Evolutionary conservation across 352 stramenopile species (phyloP).

Genomic region (Globisporangium paroecandrum): DNA sequence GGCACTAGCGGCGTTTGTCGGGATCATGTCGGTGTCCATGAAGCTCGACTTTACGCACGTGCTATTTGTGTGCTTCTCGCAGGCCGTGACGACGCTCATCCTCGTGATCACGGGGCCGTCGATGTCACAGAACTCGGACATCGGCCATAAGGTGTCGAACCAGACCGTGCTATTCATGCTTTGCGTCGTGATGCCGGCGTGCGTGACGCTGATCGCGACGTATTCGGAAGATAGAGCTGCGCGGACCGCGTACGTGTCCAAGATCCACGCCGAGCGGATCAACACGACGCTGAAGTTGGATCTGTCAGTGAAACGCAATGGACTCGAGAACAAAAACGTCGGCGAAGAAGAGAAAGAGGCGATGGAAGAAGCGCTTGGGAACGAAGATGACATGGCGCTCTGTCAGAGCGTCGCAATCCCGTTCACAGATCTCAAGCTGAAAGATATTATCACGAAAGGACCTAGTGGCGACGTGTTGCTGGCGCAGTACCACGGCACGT

Average conservation of each 20-base stretch:
- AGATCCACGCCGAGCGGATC: constrained; percentile 71
- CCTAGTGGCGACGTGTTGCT: constrained; percentile 61
- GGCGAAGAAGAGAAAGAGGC: constrained; percentile 54
- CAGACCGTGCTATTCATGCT: constrained; percentile 59
- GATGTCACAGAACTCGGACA: constrained; percentile 48
- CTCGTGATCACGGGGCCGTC: constrained; percentile 38
- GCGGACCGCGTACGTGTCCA: constrained; percentile 67
- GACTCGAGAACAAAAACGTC: constrained; percentile 64
- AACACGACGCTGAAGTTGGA: constrained; percentile 82
- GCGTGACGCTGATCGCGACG: constrained; percentile 62
- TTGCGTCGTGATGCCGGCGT: constrained; percentile 59
- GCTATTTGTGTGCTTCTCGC: constrained; percentile 41
- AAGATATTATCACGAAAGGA: constrained; percentile 72
- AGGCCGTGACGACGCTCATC: constrained; percentile 62
- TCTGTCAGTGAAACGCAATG: constrained; percentile 66
- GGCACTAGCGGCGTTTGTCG: constrained; percentile 46
- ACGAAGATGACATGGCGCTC: constrained; percentile 46
- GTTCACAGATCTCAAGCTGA: constrained; percentile 68
- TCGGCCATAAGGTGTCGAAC: constrained; percentile 40
- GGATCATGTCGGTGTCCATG: constrained; percentile 68
- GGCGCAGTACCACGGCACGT: constrained; percentile 71
- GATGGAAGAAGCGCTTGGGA: constrained; percentile 43
- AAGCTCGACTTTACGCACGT: constrained; percentile 81
- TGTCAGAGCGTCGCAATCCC: constrained; percentile 73
- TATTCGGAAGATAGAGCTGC: constrained; percentile 73